These are phyloP conservation scores for Sedum album DNA, from an alignment of 164 flowering plant genomes.

Conservation along the genomic window DNA sequence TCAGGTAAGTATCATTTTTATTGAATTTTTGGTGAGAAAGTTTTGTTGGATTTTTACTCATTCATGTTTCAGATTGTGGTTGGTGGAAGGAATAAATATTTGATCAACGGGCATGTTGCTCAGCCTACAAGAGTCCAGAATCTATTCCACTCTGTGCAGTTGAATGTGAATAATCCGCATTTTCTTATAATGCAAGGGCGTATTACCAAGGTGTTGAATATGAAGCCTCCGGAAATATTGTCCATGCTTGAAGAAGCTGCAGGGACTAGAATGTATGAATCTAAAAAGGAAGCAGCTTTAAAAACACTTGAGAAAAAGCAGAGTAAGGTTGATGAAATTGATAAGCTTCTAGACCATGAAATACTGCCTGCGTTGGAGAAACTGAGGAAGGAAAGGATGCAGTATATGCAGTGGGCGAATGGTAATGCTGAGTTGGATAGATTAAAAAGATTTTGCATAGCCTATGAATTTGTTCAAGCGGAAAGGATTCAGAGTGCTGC, in stretches of 20 bases:
- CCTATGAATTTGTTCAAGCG: constrained; percentile 84
- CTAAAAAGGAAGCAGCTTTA: constrained; percentile 86
- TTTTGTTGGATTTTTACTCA: too few relatives aligned
- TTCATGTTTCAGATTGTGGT: constrained; percentile 77
- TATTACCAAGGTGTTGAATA: constrained; percentile 93
- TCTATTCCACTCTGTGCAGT: constrained; percentile 97
- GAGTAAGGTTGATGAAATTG: constrained; percentile 92
- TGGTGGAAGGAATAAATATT: constrained; percentile 97
- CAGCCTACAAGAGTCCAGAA: constrained; percentile 98
- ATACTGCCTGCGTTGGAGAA: constrained; percentile 95
- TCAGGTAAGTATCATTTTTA: constrained; percentile 40
- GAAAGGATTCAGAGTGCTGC: constrained; percentile 68
- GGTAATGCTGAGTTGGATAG: constrained; percentile 86
- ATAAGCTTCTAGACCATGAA: constrained; percentile 90
- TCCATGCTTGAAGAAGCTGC: constrained; percentile 99
- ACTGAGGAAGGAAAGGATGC: constrained; percentile 80
- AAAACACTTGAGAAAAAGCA: constrained; percentile 98
- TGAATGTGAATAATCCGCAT: constrained; percentile 97
- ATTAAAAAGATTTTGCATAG: constrained; percentile 84
- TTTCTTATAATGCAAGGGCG: constrained; percentile 99
- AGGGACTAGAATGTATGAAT: constrained; percentile 99
- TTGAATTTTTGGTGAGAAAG: too few relatives aligned
- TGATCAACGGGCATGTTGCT: constrained; percentile 94
- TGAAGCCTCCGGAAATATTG: constrained; percentile 97
- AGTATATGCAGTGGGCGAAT: constrained; percentile 99